Evolutionary conservation across 495 filamentous ascomycete genomes (phyloP), one percentile per base, ranked within the genome.

Genomic region (Aspergillus homomorphus): DNA sequence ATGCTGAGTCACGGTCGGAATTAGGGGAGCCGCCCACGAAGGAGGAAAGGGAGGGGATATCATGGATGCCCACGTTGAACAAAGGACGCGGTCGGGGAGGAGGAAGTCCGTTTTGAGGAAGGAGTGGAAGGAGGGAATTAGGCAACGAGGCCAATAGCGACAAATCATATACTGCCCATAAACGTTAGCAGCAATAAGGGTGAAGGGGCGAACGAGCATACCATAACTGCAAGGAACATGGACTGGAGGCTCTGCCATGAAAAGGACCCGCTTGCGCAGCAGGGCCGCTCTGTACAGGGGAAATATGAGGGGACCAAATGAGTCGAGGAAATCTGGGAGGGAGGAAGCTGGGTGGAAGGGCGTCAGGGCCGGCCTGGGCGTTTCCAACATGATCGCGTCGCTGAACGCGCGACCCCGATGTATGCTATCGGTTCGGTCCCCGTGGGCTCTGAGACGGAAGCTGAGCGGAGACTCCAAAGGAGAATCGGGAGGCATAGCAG

Each of bases 41-140:
- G 19, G 71, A 71, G 42, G 87, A 78, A 7, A 94, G 82, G 56
- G 87, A 84, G 1, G 89, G 85, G 58, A 98, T 96, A 67, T 98
- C 94, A 68, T 96, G 90, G 16, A 98, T 84, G 52, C 94, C 94
- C 51, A 97, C 80, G 57, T 86, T 89, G 76, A 97, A 98, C 5
- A 98, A 82, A 1, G 93, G 87, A 16, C 86, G 84, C n/a, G 94
- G 78, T 26, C 91, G 86, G 50, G 85, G 76, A 45, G 84, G 75
- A 44, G 82, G 77, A 12, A 64, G 60, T 28, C 54, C 57, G 33
- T 70, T 66, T 22, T 62, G 24, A 60, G 81, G 70, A 51, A 80
- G 73, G 3, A 85, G 69, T 12, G 87, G 81, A 21, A 96, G 78
- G 22, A 91, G 73, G 69, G 61, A 88, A 78, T 64, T 89, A 72